Evolutionary conservation across 106 monocot genomes (phyloP), one percentile per base, ranked within the genome.

Genomic region (Phalaenopsis equestris): DNA sequence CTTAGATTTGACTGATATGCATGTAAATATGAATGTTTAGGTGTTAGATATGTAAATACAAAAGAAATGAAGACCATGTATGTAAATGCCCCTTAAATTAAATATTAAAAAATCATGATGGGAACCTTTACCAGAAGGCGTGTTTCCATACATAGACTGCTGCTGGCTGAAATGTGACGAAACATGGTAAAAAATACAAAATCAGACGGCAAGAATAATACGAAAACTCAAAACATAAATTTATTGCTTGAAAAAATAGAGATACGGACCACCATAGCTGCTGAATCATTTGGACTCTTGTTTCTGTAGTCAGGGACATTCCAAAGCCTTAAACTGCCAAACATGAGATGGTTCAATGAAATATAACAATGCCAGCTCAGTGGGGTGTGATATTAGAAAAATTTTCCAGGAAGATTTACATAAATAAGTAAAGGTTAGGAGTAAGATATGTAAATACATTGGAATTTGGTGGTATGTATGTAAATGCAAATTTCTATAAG

Each of bases 251-350:
- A 55, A 67, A 4, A 80, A 65, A 79, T 12, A 42, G 19, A 52
- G 14, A 74, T 57, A 78, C 86, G 76, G 18, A 93, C 96, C 87
- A 90, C 80, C 37, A 75, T 48, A 57, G 56, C 49, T 73, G 21
- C 46, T 41, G 84, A 78, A 6, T 89, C 79, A 70, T 78, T 61
- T 70, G 56, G 75, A n/a, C 87, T 86, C 16, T 82, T 55, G 56
- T 75, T 77, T 85, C 84, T 86, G 17, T 86, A 81, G 43, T 74
- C 42, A 77, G 91, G 92, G 56, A 91, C 88, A 76, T 84, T 95
- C 98, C 98, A 99, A 10, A 91, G 82, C 83, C 94, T 87, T 12
- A 99, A 87, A 81, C 98, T 99, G 86, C 79, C 43, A 77, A 80
- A 45, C 24, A 36, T 15, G 74, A 75, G 23, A 74, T 70, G 30